Conservation (phyloP, 2,329 filamentous ascomycete genomes). For the Beauveria varroae region DNA sequence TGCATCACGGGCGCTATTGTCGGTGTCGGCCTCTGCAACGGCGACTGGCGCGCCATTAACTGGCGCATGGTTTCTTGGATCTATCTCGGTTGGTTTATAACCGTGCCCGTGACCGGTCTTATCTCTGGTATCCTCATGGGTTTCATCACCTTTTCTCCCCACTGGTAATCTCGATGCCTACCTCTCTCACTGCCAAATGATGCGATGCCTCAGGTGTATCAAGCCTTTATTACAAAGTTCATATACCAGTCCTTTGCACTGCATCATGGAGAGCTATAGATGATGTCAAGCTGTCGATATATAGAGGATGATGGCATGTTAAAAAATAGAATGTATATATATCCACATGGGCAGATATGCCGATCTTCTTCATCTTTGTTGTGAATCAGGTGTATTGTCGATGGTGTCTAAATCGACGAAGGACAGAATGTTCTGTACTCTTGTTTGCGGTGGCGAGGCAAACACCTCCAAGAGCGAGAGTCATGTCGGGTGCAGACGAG, state of each 20-base stretch:
- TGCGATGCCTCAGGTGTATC: background rate
- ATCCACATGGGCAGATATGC: background rate
- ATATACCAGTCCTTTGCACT: background rate
- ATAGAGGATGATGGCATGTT: background rate
- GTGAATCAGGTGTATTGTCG: background rate
- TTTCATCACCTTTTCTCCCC: constrained; percentile 54
- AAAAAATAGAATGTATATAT: background rate
- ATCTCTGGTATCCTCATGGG: constrained; percentile 55
- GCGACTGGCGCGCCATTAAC: constrained; percentile 51
- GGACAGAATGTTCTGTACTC: background rate
- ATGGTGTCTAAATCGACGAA: background rate
- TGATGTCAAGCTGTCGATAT: background rate
- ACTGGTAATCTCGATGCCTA: constrained; percentile 23
- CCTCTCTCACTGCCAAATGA: too few species aligned
- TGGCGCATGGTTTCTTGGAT: constrained; percentile 56
- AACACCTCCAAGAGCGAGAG: background rate
- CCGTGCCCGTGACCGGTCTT: constrained; percentile 48
- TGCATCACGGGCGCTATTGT: constrained; percentile 57
- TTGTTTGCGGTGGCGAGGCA: constrained; percentile 4
- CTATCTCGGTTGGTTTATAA: constrained; percentile 53
- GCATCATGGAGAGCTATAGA: background rate
- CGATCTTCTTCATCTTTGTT: background rate
- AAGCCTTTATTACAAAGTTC: background rate
- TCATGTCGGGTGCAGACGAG: too few species aligned
- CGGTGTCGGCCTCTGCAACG: constrained; percentile 54